These are phyloP conservation scores for Otatea glauca DNA, from an alignment of 176 grass and related monocot genomes.

Conservation along the genomic window DNA sequence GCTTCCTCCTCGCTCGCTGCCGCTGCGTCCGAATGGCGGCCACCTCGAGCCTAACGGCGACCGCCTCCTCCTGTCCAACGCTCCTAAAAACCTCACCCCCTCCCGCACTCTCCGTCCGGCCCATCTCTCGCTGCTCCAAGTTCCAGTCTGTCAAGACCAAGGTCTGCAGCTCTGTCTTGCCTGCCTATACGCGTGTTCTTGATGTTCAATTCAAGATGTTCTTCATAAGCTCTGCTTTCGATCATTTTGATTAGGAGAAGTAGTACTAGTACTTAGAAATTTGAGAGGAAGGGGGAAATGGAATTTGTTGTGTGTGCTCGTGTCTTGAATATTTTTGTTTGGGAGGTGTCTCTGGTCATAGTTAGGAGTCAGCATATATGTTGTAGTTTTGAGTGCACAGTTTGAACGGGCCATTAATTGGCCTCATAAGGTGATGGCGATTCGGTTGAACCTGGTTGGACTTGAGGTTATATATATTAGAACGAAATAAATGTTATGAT, in stretches of 20 bases:
- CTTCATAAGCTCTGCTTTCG: background rate
- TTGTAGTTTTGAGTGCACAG: background rate
- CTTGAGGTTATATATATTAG: background rate
- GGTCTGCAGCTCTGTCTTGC: slow-evolving; percentile 36
- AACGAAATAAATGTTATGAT: background rate
- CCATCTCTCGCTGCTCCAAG: slow-evolving; percentile 46
- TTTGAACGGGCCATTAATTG: background rate
- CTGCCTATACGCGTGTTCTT: background rate
- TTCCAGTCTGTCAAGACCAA: slow-evolving; percentile 59
- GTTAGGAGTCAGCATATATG: background rate
- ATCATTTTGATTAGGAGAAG: background rate
- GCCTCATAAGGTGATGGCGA: background rate
- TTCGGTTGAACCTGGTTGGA: background rate
- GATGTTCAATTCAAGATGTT: background rate
- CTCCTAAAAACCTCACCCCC: slow-evolving; percentile 29
- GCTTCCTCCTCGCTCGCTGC: background rate
- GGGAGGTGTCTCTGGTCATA: background rate
- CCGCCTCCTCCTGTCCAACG: slow-evolving; percentile 10
- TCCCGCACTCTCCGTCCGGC: slow-evolving; percentile 10
- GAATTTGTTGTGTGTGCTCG: background rate
- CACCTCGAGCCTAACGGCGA: slow-evolving; percentile 40
- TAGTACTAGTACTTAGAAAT: background rate
- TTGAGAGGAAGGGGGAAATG: background rate
- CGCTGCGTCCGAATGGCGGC: slow-evolving; percentile 39
- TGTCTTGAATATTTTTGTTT: slow-evolving; percentile 18